Base-by-base conservation (phyloP, 1,284 basidiomycete species). In the Somion occarium region DNA sequence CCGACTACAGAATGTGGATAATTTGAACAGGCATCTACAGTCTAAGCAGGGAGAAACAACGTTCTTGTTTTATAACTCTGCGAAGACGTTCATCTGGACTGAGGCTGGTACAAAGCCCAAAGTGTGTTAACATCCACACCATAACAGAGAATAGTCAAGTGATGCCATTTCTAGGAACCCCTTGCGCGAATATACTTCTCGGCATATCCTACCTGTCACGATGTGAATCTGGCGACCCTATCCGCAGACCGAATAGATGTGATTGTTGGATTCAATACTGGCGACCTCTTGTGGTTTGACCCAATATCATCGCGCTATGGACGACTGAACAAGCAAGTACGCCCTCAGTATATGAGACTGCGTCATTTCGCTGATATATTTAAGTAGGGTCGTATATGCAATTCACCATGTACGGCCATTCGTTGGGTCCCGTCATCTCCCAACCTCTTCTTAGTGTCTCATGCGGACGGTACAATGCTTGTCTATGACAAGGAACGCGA, bases 221-320 rank as follows among this genome's bases (percentile, higher is more conserved):
- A 88, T 60, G 82, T 97, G 46, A 97, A 97, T 60, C 70, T 78
- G 13, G 70, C 81, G 5, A 98, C 93, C 1, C 82, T 87, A 7
- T 83, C 81, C 9, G 73, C 85, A 3, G 88, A 92, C 48, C 80
- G 84, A 42, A 72, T 98, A 38, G 97, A 99, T 64, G 77, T 98
- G 11, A 79, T 98, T 50, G 88, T 99, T 59, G 96, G 96, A 2
- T 98, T 99, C 64, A 79, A 76, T 56, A 89, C 92, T 0, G 96
- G 96, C 13, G 96, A 99, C 68, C 74, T 99, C 22, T 72, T 99
- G 47, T 97, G 94, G 91, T 77, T 97, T 54, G 93, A 95, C 65
- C 90, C 91, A 45, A 86, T 93, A 62, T 82, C 79, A 45, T 88
- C 82, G 38, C 85, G 90, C 41, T 98, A 98, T 64, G 82, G 82